Evolutionary conservation across 148 eudicot genomes (phyloP), one percentile per base, ranked within the genome.

Genomic region (Chenopodium formosanum): DNA sequence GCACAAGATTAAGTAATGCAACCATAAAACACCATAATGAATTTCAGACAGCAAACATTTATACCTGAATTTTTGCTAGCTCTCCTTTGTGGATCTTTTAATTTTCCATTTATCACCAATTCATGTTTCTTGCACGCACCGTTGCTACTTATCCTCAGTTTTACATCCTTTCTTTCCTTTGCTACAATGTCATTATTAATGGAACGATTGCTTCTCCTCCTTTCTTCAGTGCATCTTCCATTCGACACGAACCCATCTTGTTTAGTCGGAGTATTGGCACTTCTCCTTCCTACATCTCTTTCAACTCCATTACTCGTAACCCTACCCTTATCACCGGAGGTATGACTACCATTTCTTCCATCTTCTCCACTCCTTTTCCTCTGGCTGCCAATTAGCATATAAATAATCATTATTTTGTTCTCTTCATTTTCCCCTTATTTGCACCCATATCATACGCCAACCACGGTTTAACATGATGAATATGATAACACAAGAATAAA

Each of bases 351-450:
- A 48, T 64, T 70, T 25, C 47, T 69, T 50, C 77, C 74, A 5
- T 80, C 73, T 23, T 75, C 83, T 1, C 77, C 83, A 27, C 32
- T 84, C 56, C 74, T 76, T 58, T 78, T 84, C 19, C 77, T 80
- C 68, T 23, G 66, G 47, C 86, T 84, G 83, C 78, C 78, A 58
- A 70, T 68, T 20, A 65, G 5, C 29, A 77, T 17, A 17, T 68
- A 29, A 32, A 48, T 16, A 19, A 50, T n/a, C 60, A 44, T 77
- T 29, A 48, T 16, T 40, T 32, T 27, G 48, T 23, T n/a, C 16
- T 23, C 14, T 17, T 31, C 60, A 2, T 9, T 50, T 50, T 50
- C 9, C 53, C 52, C 53, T 50, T 10, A 50, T 50, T 50, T 25
- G 13, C 19, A 16, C 23, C 27, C 11, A 56, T 29, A 52, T 9